Conservation (phyloP, 208 protist species). For the Trypanosomatidae sp. region DNA sequence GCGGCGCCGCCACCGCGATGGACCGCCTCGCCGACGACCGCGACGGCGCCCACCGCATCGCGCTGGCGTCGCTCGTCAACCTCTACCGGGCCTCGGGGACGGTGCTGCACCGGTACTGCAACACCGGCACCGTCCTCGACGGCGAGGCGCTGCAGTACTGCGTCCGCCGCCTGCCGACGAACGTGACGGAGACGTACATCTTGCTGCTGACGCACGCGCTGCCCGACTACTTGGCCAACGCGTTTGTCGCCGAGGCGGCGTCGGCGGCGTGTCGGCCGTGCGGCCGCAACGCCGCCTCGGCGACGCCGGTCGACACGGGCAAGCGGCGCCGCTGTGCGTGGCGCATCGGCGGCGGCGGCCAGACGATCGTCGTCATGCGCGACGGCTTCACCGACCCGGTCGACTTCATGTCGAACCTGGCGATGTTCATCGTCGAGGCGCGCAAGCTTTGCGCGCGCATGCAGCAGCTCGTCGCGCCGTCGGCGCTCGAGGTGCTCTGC, state of each 20-base stretch:
- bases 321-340: slow-evolving; percentile 52
- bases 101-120: slow-evolving; percentile 30
- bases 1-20: slow-evolving; percentile 13
- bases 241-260: slow-evolving; percentile 34
- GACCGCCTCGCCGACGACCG: slow-evolving; percentile 1
- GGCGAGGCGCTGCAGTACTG: slow-evolving; percentile 48
- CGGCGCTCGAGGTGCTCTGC: slow-evolving; percentile 45
- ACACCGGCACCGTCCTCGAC: slow-evolving; percentile 48
- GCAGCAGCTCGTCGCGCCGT: slow-evolving; percentile 53
- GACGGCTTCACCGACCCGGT: slow-evolving; percentile 79
- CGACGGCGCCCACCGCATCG: slow-evolving; percentile 24
- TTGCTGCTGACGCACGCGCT: slow-evolving; percentile 36
- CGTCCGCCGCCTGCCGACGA: slow-evolving; percentile 38
- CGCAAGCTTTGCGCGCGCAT: slow-evolving; percentile 52
- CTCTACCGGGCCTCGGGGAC: slow-evolving; percentile 42
- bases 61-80: slow-evolving; percentile 23
- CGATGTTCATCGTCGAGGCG: slow-evolving; percentile 64
- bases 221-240: slow-evolving; percentile 38
- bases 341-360: slow-evolving; percentile 35
- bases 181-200: slow-evolving; percentile 52
- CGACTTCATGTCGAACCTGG: slow-evolving; percentile 75
- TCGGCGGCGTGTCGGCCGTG: background rate
- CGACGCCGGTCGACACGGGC: slow-evolving; percentile 20
- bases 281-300: background rate
- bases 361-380: slow-evolving; percentile 72